Evolutionary conservation across 1,139 yeast species (phyloP), one percentile per base, ranked within the genome.

Genomic region (Debaryomycetaceae sp.): DNA sequence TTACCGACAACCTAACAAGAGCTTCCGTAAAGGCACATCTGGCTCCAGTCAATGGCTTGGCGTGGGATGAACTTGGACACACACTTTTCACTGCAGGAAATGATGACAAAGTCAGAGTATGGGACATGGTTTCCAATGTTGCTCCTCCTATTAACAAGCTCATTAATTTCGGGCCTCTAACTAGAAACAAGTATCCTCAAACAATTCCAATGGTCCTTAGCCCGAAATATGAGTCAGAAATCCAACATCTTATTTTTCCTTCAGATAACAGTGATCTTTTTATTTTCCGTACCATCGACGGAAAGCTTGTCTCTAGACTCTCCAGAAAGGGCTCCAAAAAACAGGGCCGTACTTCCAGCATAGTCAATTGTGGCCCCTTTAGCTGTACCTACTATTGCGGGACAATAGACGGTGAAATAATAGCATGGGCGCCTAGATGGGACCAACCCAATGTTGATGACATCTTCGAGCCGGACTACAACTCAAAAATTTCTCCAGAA

Each of bases 241-340:
- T 75, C 30, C 84, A 80, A 44, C 74, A 79, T 52, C 58, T 87
- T 33, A 65, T 87, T 56, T 80, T 79, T 50, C 88, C 94, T 4
- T 76, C 92, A 0, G 96, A 89, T 53, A 81, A 75, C 44, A 94
- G 95, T 4, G 95, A 88, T 50, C 63, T 89, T 0, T 73, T 83
- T 37, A 72, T 87, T 36, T 83, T 73, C 49, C 69, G 87, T 18
- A 69, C 81, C 0, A 59, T 70, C 4, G 84, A 81, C 44, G 95
- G 95, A 0, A 81, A 79, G 47, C 60, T 83, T 41, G 73, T 80
- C 9, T 65, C 75, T 5, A 57, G 89, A 38, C 55, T 80, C 14
- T 62, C 63, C 17, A 59, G 81, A 30, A 52, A 48, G 24, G 72
- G 73, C 1, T 47, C 63, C 14, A 62, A 58, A 41, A 57, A 53